These are phyloP conservation scores for Solanum sitiens DNA, from an alignment of 257 asterid genomes.

Conservation along the genomic window DNA sequence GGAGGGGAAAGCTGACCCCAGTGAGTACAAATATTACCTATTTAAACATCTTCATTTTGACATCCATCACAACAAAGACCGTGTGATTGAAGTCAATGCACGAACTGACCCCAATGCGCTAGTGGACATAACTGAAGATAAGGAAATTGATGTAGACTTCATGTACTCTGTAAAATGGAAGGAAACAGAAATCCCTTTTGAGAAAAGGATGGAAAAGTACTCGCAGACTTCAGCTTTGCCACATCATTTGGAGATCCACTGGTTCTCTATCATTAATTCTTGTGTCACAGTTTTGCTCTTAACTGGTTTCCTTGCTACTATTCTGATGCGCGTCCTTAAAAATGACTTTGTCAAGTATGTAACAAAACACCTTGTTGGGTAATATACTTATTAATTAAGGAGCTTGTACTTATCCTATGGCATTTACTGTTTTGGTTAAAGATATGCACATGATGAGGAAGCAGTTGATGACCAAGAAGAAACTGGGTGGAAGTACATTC, in stretches of 20 bases:
- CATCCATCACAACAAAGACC: conserved; percentile 6
- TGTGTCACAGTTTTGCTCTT: conserved; percentile 22
- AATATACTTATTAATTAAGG: neutral
- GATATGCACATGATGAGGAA: conserved; percentile 28
- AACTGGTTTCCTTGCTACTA: conserved; percentile 21
- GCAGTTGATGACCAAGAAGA: conserved; percentile 24
- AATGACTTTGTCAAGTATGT: conserved; percentile 23
- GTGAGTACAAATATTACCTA: conserved; percentile 6
- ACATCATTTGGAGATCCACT: conserved; percentile 21
- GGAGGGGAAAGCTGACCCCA: conserved; percentile 7
- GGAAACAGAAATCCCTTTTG: conserved; percentile 16
- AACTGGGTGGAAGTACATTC: conserved; percentile 27
- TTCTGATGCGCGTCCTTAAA: conserved; percentile 20
- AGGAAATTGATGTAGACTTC: conserved; percentile 20
- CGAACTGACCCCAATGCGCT: conserved; percentile 10
- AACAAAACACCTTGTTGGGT: neutral
- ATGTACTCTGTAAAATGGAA: conserved; percentile 25
- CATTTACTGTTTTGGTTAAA: neutral
- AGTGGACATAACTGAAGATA: conserved; percentile 18
- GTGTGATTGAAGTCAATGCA: conserved; percentile 9
- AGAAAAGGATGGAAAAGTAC: conserved; percentile 24
- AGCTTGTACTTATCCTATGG: neutral
- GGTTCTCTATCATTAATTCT: conserved; percentile 26
- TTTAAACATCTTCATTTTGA: conserved; percentile 11
- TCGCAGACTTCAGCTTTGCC: conserved; percentile 19